These are phyloP conservation scores for Talaromyces adpressus DNA, from an alignment of 495 filamentous ascomycete species.

Conservation along the genomic window DNA sequence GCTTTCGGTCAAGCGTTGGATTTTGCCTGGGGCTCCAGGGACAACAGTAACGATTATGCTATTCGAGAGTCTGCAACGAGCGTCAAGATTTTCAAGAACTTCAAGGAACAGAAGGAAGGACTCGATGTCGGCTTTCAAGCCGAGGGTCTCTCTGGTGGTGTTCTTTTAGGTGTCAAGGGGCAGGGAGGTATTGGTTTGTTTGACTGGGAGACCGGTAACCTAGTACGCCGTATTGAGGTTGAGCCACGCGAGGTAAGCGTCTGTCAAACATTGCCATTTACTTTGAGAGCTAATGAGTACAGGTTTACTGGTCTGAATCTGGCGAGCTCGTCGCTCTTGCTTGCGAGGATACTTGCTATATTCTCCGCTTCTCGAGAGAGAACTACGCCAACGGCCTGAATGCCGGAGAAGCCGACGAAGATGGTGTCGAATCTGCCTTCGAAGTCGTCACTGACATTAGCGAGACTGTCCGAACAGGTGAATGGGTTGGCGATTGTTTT, in stretches of 20 bases:
- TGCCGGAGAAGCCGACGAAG: constrained; percentile 77
- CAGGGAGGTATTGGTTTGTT: constrained; percentile 93
- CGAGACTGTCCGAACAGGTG: constrained; percentile 87
- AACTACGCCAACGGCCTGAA: constrained; percentile 77
- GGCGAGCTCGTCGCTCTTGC: constrained; percentile 90
- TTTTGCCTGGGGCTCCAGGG: constrained; percentile 96
- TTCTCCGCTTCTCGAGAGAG: constrained; percentile 84
- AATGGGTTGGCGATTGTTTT: constrained; percentile 98
- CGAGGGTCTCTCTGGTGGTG: constrained; percentile 82
- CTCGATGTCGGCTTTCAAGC: constrained; percentile 95
- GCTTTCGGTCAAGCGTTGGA: constrained; percentile 91
- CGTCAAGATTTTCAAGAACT: constrained; percentile 96
- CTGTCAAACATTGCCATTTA: neutral
- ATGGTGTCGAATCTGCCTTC: constrained; percentile 96
- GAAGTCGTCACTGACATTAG: constrained; percentile 93
- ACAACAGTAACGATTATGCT: constrained; percentile 97
- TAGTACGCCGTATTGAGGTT: constrained; percentile 93
- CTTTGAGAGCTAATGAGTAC: constrained; percentile 11
- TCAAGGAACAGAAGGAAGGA: constrained; percentile 84
- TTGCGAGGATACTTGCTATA: constrained; percentile 93
- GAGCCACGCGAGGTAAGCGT: constrained; percentile 67
- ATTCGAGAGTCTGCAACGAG: constrained; percentile 90
- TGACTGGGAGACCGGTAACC: constrained; percentile 84
- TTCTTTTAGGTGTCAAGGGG: constrained; percentile 91
- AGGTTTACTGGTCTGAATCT: constrained; percentile 96